Percentiles rank a stretch among this genome's conserved stretches.
Conservation (phyloP, 257 asterid genomes). For the Solanum gracilifrons region DNA sequence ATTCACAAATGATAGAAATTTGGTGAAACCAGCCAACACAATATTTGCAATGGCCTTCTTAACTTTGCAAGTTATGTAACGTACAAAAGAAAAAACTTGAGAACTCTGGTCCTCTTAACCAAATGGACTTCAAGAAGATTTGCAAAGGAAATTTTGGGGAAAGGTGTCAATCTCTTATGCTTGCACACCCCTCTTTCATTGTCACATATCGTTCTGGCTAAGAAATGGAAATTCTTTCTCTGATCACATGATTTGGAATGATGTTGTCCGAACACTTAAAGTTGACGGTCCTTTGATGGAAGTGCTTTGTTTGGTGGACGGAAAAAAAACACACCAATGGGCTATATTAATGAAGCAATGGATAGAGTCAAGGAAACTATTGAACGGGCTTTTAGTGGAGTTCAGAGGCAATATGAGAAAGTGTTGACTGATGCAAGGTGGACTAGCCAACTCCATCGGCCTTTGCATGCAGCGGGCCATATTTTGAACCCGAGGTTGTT, state of each 20-base stretch:
- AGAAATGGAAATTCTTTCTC: neutral
- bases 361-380: neutral
- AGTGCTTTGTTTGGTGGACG: neutral
- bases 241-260: neutral
- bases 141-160: neutral
- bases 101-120: neutral
- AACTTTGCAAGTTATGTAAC: neutral
- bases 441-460: neutral
- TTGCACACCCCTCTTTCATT: neutral
- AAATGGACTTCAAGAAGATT: neutral
- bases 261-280: neutral
- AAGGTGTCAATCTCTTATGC: neutral
- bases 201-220: neutral
- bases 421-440: neutral
- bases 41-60: neutral
- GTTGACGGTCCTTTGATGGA: neutral
- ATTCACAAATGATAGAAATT: neutral
- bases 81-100: neutral
- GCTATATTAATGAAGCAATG: neutral
- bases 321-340: neutral
- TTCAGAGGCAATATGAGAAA: neutral
- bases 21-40: neutral
- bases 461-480: neutral
- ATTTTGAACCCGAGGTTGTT: neutral
- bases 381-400: neutral